phyloP scores from a whole-genome alignment of 2,329 filamentous ascomycete species.

The Fusarium sp. region DNA sequence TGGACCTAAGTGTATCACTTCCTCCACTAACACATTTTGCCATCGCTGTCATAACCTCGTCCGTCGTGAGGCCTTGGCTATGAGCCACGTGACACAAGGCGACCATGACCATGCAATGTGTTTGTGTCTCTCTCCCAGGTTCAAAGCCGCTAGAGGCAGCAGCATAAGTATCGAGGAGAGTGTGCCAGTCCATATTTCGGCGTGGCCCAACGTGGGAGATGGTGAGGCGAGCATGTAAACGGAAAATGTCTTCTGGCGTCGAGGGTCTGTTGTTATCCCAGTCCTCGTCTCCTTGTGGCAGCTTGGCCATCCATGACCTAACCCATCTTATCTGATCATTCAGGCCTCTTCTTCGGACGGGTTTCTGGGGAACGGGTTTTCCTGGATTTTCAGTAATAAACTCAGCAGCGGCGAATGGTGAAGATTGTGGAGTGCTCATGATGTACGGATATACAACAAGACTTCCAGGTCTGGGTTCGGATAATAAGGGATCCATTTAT shows the following conservation, averaged over 20 bases:
- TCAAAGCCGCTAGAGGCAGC: slow-evolving; percentile 42
- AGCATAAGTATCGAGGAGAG: slow-evolving; percentile 44
- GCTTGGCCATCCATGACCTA: slow-evolving; percentile 44
- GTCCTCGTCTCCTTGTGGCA: slow-evolving; percentile 47
- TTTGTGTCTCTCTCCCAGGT: slow-evolving; percentile 40
- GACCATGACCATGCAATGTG: slow-evolving; percentile 47
- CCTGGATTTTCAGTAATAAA: slow-evolving; percentile 46
- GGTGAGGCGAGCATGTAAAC: slow-evolving; percentile 38
- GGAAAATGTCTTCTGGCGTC: slow-evolving; percentile 38
- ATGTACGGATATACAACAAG: slow-evolving; percentile 24
- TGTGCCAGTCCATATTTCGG: slow-evolving; percentile 42
- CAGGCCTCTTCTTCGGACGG: slow-evolving; percentile 43
- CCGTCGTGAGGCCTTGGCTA: slow-evolving; percentile 38
- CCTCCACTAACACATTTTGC: slow-evolving; percentile 46
- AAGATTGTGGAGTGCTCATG: slow-evolving; percentile 39
- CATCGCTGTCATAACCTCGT: slow-evolving; percentile 42
- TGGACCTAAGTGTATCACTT: slow-evolving; percentile 44
- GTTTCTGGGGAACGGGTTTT: slow-evolving; percentile 43
- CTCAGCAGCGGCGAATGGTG: slow-evolving; percentile 41
- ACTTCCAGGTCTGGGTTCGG: slow-evolving; percentile 28
- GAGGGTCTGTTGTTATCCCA: slow-evolving; percentile 46
- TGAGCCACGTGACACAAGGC: slow-evolving; percentile 45
- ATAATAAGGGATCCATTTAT: slow-evolving; percentile 28
- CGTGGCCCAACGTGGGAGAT: slow-evolving; percentile 39
- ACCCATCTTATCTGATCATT: slow-evolving; percentile 47